Evolutionary conservation across 2,329 filamentous ascomycete genomes (phyloP).

Genomic region (Paracoccidioides lutzii): DNA sequence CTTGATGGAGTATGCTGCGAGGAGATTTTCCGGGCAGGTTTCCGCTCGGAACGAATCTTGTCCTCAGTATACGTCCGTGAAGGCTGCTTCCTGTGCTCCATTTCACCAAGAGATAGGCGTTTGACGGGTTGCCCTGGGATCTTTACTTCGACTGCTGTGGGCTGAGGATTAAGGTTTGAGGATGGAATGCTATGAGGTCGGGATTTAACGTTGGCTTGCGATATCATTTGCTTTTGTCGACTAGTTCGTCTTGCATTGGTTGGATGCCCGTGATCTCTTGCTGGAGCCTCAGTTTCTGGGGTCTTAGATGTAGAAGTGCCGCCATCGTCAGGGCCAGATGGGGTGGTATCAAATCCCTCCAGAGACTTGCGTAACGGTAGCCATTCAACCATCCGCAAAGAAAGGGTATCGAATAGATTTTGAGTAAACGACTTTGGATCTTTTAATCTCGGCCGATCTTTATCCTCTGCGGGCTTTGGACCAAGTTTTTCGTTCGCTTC

Average conservation of each 20-base stretch:
- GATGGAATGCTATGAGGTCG: slow-evolving; percentile 14
- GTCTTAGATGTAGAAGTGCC: not conserved
- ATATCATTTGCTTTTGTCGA: not conserved
- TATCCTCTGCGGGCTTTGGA: slow-evolving; percentile 13
- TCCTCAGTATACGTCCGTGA: slow-evolving; percentile 23
- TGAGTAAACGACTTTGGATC: slow-evolving; percentile 52
- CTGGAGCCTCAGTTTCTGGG: not conserved
- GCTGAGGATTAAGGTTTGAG: slow-evolving; percentile 14
- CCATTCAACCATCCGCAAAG: slow-evolving; percentile 35
- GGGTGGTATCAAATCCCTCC: not conserved
- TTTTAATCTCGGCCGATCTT: slow-evolving; percentile 22
- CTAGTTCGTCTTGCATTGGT: not conserved
- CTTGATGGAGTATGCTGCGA: slow-evolving; percentile 19
- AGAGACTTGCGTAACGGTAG: slow-evolving; percentile 22
- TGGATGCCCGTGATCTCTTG: not conserved
- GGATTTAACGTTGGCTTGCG: not conserved
- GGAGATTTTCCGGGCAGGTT: slow-evolving; percentile 20
- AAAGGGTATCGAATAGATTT: slow-evolving; percentile 39
- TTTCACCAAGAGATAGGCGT: slow-evolving; percentile 26
- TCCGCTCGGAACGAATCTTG: slow-evolving; percentile 20
- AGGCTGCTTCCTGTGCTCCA: slow-evolving; percentile 25
- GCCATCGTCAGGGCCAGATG: not conserved
- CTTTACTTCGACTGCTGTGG: slow-evolving; percentile 27
- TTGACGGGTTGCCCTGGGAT: slow-evolving; percentile 28
- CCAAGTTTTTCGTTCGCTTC: slow-evolving; percentile 5